phyloP scores from a whole-genome alignment of 305 asterid species.

The Fraxinus angustifolia region DNA sequence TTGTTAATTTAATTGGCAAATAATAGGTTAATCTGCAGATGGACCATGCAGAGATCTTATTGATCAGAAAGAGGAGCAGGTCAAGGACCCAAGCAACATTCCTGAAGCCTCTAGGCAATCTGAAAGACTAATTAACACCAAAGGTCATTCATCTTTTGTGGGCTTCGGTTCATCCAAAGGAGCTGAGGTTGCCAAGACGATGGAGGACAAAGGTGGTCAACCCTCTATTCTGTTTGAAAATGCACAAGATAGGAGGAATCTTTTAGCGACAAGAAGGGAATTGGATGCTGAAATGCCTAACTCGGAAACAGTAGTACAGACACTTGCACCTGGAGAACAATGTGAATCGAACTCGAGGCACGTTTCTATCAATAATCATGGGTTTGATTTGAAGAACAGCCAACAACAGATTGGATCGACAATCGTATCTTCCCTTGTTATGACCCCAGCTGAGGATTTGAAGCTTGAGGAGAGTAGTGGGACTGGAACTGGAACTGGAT shows the following conservation, averaged over 20 bases:
- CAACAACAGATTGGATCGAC: slow-evolving; percentile 36
- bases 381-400: slow-evolving; percentile 45
- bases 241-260: slow-evolving; percentile 53
- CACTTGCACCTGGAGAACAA: slow-evolving; percentile 47
- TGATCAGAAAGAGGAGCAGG: slow-evolving; percentile 76
- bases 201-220: slow-evolving; percentile 50
- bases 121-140: slow-evolving; percentile 50
- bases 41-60: slow-evolving; percentile 61
- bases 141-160: slow-evolving; percentile 37
- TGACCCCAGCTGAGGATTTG: slow-evolving; percentile 45
- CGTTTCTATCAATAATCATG: slow-evolving; percentile 34
- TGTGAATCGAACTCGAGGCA: slow-evolving; percentile 47
- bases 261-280: slow-evolving; percentile 40
- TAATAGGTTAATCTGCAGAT: slow-evolving; percentile 52
- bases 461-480: slow-evolving; percentile 45
- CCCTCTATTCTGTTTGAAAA: slow-evolving; percentile 42
- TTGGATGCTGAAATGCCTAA: slow-evolving; percentile 42
- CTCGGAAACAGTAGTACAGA: slow-evolving; percentile 52
- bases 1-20: slow-evolving; percentile 13
- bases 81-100: slow-evolving; percentile 44
- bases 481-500: slow-evolving; percentile 36
- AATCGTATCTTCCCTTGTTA: slow-evolving; percentile 40
- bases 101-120: slow-evolving; percentile 50
- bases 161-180: slow-evolving; percentile 44
- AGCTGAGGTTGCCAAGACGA: slow-evolving; percentile 39